Conservation (phyloP, 192 early-diverging fungal species). For the Lunasporangiospora selenospora region DNA sequence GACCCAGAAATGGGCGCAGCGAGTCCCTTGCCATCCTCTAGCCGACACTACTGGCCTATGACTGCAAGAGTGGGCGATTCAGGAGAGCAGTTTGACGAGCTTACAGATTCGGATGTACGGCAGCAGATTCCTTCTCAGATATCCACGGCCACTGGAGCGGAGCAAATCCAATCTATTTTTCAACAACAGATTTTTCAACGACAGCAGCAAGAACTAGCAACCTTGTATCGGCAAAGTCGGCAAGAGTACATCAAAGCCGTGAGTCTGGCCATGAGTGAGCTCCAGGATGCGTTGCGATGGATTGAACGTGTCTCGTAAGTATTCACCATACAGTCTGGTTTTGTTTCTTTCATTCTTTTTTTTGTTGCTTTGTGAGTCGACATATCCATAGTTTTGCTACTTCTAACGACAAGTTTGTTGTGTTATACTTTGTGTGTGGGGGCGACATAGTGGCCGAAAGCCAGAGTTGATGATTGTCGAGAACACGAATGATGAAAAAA, state of each 20-base stretch:
- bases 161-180: no score
- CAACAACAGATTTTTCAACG: background rate
- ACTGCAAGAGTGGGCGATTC: background rate
- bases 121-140: background rate
- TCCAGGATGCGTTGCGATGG: constrained; percentile 33
- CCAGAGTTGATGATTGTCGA: constrained; percentile 18
- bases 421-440: background rate
- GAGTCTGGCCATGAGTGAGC: constrained; percentile 17
- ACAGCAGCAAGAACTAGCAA: background rate
- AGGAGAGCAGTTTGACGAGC: background rate
- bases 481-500: background rate
- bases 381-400: no score
- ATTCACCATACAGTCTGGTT: background rate
- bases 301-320: constrained; percentile 20
- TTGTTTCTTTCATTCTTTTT: background rate
- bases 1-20: no score
- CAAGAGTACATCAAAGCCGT: constrained; percentile 8
- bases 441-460: constrained; percentile 29
- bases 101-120: background rate
- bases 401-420: background rate
- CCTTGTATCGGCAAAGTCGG: background rate
- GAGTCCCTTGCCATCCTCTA: no score
- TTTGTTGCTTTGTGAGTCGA: no score
- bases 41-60: background rate
- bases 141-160: no score